A percentile compares a stretch with the other conserved stretches of the same genome.
Conservation (phyloP, 352 stramenopile genomes). For the Phytophthora ramorum region DNA sequence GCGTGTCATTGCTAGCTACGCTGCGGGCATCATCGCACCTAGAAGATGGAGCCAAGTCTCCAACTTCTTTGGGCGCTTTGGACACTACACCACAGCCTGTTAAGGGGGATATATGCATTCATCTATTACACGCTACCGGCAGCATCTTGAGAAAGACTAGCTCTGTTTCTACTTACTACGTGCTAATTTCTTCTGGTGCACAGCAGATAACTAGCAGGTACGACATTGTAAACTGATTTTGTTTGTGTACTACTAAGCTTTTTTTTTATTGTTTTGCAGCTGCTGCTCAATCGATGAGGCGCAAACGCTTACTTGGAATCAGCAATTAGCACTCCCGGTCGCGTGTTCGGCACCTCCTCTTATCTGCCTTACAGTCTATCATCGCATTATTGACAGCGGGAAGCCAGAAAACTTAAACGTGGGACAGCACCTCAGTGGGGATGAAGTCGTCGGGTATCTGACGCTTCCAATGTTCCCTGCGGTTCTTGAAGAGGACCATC, state of each 20-base stretch:
- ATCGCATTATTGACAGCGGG: not conserved
- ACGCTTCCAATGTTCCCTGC: conserved; percentile 41
- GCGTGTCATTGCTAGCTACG: conserved; percentile 8
- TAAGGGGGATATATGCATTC: conserved; percentile 35
- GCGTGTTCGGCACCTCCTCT: conserved; percentile 17
- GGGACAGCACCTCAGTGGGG: not conserved
- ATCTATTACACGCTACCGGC: conserved; percentile 35
- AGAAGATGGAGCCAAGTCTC: not conserved
- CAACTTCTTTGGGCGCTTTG: not conserved
- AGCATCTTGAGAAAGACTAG: conserved; percentile 17
- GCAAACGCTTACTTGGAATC: conserved; percentile 39
- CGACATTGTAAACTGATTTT: not conserved
- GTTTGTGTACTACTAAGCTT: too few species aligned
- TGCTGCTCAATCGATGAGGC: conserved; percentile 9
- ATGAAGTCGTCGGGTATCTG: conserved; percentile 29
- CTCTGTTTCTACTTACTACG: conserved; percentile 21
- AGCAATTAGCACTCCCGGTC: conserved; percentile 37
- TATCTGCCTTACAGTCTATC: conserved; percentile 33
- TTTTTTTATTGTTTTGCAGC: conserved; percentile 16
- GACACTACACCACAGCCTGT: conserved; percentile 2
- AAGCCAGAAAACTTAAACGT: not conserved
- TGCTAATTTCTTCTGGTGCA: conserved; percentile 15
- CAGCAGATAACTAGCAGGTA: conserved; percentile 22
- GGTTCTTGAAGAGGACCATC: conserved; percentile 31
- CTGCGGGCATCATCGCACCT: conserved; percentile 20